Evolutionary conservation across 257 asterid species (phyloP), one percentile per base, ranked within the genome.

Genomic region (Solanum acaule): DNA sequence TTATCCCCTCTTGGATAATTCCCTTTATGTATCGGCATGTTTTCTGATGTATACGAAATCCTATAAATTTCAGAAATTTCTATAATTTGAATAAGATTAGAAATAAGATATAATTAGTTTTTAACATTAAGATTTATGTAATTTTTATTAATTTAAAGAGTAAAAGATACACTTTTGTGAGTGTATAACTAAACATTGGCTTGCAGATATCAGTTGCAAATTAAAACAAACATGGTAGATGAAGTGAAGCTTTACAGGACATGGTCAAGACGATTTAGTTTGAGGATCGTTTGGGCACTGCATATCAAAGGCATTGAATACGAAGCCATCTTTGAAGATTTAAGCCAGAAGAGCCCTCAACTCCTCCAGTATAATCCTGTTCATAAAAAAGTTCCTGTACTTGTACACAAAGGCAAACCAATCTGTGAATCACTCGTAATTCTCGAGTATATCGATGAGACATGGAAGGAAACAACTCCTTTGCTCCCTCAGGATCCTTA

Each of bases 381-480:
- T 22, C 46, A 94, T 87, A 91, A 89, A 89, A 93, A 94, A 89
- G 81, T 95, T 38, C 97, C 97, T 18, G 90, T 93, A 87, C 93
- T 95, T 46, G 91, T 95, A 73, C 98, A 95, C 93, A 91, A 96
- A n/a, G 95, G 94, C 18, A 92, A 90, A 20, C 93, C 97, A 35
- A 83, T 96, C n/a, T 94, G 92, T 65, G 98, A 96, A 89, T 96
- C 98, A 16, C 94, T 95, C 6, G 90, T 93, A 78, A 94, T 96
- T 88, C 98, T 95, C 14, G 98, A 96, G 85, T 95, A 94, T 82
- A 90, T 95, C 2, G 98, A 96, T 7, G 96, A 94, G 84, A 93
- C 94, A 14, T 95, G 98, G 98, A 90, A 91, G 88, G 93, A 93
- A 42, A 22, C 63, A 49, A 14, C 63, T 52, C 96, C 97, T 38